Conservation (phyloP, 78 protist species). For the Guillardia theta region DNA sequence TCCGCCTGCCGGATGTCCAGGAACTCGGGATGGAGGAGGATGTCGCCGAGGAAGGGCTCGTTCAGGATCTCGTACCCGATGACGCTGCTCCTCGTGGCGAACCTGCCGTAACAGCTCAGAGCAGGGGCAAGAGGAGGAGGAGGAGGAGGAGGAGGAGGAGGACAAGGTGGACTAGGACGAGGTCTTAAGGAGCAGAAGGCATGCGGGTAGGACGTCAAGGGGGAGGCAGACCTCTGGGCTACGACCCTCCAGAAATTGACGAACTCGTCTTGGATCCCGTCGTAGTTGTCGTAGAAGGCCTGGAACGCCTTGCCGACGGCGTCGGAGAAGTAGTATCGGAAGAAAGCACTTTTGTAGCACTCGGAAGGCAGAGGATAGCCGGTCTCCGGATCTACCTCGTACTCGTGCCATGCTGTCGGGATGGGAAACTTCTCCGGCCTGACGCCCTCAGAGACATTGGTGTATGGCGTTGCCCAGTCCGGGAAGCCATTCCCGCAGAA, state of each 20-base stretch:
- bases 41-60: not conserved
- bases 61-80: not conserved
- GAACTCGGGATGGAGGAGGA: not conserved
- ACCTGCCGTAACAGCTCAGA: too few species aligned
- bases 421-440: not conserved
- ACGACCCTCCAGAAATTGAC: not conserved
- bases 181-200: too few species aligned
- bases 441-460: not conserved
- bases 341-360: not conserved
- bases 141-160: too few species aligned
- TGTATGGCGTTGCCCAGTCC: not conserved
- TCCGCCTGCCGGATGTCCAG: not conserved
- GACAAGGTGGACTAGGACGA: too few species aligned
- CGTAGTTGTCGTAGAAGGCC: not conserved
- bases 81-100: not conserved
- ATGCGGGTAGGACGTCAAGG: too few species aligned
- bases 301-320: not conserved
- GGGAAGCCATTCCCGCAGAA: not conserved
- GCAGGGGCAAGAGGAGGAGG: too few species aligned
- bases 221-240: not conserved
- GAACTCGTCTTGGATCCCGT: not conserved
- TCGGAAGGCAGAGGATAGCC: not conserved
- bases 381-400: not conserved
- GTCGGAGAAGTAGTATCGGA: not conserved
- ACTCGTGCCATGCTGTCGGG: not conserved